These are phyloP conservation scores for Vaccinium darrowii DNA, from an alignment of 148 eudicot species.

Conservation along the genomic window DNA sequence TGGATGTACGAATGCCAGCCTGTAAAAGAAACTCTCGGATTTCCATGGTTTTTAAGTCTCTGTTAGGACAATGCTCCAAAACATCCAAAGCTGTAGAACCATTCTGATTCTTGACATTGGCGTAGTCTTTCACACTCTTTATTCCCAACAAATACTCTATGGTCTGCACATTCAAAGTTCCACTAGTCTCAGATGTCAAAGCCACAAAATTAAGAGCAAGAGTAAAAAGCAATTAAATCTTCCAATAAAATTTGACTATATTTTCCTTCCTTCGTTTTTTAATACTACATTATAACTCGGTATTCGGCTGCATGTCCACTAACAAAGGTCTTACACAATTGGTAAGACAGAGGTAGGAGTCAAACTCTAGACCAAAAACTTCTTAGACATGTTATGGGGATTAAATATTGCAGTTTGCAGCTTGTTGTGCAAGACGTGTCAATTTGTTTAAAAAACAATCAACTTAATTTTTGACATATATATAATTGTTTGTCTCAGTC, in stretches of 20 bases:
- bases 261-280: not conserved
- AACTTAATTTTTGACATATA: not conserved
- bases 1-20: slow-evolving; percentile 18
- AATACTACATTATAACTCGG: no score
- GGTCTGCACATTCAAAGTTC: slow-evolving; percentile 18
- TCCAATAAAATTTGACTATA: not conserved
- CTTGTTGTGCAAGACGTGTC: no score
- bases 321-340: no score
- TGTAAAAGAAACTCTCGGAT: slow-evolving; percentile 28
- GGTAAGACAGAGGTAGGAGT: no score
- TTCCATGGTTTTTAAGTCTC: slow-evolving; percentile 35
- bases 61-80: slow-evolving; percentile 35
- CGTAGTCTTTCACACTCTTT: not conserved
- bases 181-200: not conserved
- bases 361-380: no score
- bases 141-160: slow-evolving; percentile 26
- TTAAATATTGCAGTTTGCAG: no score
- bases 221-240: not conserved
- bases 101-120: slow-evolving; percentile 25
- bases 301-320: no score
- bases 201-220: not conserved
- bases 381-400: no score
- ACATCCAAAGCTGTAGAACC: slow-evolving; percentile 36
- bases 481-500: no score
- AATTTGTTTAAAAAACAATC: no score